Evolutionary conservation across 805 yeast genomes (phyloP).

Genomic region (Wickerhamomyces silvicola): DNA sequence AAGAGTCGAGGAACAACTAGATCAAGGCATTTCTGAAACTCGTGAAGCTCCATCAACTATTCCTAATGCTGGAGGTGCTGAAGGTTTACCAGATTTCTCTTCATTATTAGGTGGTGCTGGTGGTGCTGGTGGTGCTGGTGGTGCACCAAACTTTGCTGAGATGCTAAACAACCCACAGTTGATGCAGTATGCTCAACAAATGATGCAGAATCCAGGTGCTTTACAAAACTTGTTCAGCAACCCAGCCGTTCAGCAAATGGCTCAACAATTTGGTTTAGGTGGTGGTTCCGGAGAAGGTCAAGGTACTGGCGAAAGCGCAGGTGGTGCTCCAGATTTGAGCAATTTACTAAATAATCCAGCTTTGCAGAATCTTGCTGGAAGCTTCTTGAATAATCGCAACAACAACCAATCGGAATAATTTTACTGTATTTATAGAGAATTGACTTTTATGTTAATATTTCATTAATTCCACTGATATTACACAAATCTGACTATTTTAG

Average conservation of each 20-base stretch:
- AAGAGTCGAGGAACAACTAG: constrained; percentile 73
- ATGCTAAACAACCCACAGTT: constrained; percentile 88
- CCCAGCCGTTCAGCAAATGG: constrained; percentile 81
- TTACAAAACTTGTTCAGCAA: constrained; percentile 68
- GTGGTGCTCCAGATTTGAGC: constrained; percentile 46
- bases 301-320: constrained; percentile 17
- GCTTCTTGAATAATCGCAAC: constrained; percentile 38
- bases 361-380: constrained; percentile 64
- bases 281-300: constrained; percentile 33
- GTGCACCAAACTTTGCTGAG: constrained; percentile 60
- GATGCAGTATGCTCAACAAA: constrained; percentile 79
- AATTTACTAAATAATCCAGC: constrained; percentile 79
- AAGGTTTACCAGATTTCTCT: constrained; percentile 66
- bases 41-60: constrained; percentile 23
- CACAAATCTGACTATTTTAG: background rate
- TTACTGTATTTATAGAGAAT: background rate
- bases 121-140: constrained; percentile 49
- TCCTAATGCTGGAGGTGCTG: constrained; percentile 40
- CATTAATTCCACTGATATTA: too few relatives aligned
- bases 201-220: constrained; percentile 83
- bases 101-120: constrained; percentile 21
- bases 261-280: constrained; percentile 66
- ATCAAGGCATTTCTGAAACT: constrained; percentile 24
- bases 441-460: too few relatives aligned
- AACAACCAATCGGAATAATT: constrained; percentile 1